Conservation (phyloP, 2,329 filamentous ascomycete species). For the Diaporthe ilicicola region DNA sequence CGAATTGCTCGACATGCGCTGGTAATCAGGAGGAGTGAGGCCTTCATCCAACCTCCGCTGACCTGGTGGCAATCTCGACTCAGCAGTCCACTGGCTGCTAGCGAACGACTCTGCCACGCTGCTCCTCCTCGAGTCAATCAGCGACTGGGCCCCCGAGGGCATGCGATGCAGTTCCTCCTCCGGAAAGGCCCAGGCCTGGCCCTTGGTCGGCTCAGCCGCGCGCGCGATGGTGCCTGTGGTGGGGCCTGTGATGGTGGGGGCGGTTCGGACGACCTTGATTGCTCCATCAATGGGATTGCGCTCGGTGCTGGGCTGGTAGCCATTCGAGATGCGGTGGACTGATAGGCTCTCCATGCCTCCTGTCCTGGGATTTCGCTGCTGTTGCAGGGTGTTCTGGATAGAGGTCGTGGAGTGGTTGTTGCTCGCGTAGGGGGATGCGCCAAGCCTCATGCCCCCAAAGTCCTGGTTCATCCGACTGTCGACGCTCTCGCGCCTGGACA, state of each 20-base stretch:
- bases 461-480: slow-evolving; percentile 80
- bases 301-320: slow-evolving; percentile 68
- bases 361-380: slow-evolving; percentile 68
- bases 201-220: slow-evolving; percentile 82
- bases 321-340: slow-evolving; percentile 69
- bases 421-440: slow-evolving; percentile 76
- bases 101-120: slow-evolving; percentile 81
- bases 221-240: slow-evolving; percentile 71
- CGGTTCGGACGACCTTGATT: slow-evolving; percentile 67
- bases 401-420: slow-evolving; percentile 81
- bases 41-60: slow-evolving; percentile 76
- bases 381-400: slow-evolving; percentile 74
- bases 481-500: slow-evolving; percentile 78
- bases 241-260: slow-evolving; percentile 79
- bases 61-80: slow-evolving; percentile 75
- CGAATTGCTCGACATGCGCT: slow-evolving; percentile 58
- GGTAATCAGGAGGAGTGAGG: slow-evolving; percentile 54
- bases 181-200: slow-evolving; percentile 85
- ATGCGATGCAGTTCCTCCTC: slow-evolving; percentile 71
- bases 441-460: slow-evolving; percentile 74
- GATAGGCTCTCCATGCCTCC: slow-evolving; percentile 59
- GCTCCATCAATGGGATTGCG: slow-evolving; percentile 60
- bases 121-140: slow-evolving; percentile 74
- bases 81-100: slow-evolving; percentile 80
- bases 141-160: slow-evolving; percentile 56